Evolutionary conservation across 2,329 filamentous ascomycete species (phyloP), one percentile per base, ranked within the genome.

Genomic region (Penicillium occitanis): DNA sequence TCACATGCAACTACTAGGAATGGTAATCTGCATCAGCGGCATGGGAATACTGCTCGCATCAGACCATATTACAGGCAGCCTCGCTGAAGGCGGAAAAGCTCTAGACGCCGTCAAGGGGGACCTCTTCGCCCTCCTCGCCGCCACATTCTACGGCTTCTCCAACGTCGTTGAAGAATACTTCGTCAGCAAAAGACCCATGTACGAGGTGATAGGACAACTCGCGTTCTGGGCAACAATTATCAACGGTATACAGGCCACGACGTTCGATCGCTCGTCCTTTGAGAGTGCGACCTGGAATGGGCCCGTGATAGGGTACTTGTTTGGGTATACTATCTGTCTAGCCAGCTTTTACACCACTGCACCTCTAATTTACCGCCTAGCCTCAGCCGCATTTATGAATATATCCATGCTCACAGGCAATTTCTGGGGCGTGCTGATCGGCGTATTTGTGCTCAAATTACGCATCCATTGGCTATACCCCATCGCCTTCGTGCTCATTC

Each of bases 101-200:
- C 69, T 86, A 61, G 80, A 84, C n/a, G 84, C 95, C 76, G 78
- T 98, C 69, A 97, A 96, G 78, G 95, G 95, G 63, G 94, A 99
- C 75, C 82, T 99, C 7, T 98, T 98, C 75, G 93, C 91, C 7
- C 85, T 99, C 10, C 84, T 94, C 3, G 93, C 93, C 68, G 93
- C 95, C 11, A 93, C 91, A 0, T 90, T 93, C 73, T 99, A 99
- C 83, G 95, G 95, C 68, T 82, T 96, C 61, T 88, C 86, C 79
- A 99, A 99, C 79, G 91, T 94, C 3, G 90, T 92, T 61, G 94
- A 99, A 79, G 95, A 99, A 81, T 98, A 92, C 84, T 88, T 97
- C 68, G 94, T 98, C 70, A 90, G 87, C 75, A 92, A 90, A 76
- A 85, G 90, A 0, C 94, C 94, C 59, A 84, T 96, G 72, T 97